Evolutionary conservation across 257 asterid genomes (phyloP), one percentile per base, ranked within the genome.

Genomic region (Gardenia jasminoides): DNA sequence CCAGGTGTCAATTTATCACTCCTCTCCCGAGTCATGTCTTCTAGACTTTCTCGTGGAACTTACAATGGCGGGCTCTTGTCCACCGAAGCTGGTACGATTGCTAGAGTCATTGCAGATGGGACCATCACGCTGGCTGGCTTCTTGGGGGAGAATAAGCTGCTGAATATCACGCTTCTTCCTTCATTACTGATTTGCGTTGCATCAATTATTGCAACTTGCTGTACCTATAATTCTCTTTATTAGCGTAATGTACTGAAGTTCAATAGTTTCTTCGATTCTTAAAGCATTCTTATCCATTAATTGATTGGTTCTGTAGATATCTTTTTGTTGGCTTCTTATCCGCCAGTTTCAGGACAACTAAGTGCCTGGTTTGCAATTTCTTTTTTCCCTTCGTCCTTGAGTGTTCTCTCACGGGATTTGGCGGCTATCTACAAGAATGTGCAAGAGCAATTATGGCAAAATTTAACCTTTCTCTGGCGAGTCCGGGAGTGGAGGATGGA

Each of bases 21-120:
- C 46, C 98, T 94, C 79, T 94, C 98, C 10, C 88, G 96, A 84
- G 98, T 94, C 39, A 94, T 94, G 98, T 90, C 98, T 33, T 94
- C 97, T 15, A 86, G 98, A 88, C 98, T 94, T 78, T 92, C 98
- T 76, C 98, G 97, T 8, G 98, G 97, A 46, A 94, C 98, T 67
- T 94, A 72, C 83, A 94, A 94, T 2, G 98, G 97, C 0, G 98
- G 98, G 59, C 94, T 94, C 79, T 65, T 94, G 81, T 94, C 97
- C 39, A 94, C 98, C 3, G 97, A 92, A 87, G 97, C 97, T 22
- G 98, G 98, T 70, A 94, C 98, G 13, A 74, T 94, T 58, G 97
- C 97, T 22, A 89, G 98, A 50, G 98, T 94, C 78, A 74, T 94
- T 65, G 98, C 98, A 67, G 99, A 95, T 75, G 97, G 84, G 70